Evolutionary conservation across 2,329 filamentous ascomycete species (phyloP).

Genomic region (Botrytis porri): DNA sequence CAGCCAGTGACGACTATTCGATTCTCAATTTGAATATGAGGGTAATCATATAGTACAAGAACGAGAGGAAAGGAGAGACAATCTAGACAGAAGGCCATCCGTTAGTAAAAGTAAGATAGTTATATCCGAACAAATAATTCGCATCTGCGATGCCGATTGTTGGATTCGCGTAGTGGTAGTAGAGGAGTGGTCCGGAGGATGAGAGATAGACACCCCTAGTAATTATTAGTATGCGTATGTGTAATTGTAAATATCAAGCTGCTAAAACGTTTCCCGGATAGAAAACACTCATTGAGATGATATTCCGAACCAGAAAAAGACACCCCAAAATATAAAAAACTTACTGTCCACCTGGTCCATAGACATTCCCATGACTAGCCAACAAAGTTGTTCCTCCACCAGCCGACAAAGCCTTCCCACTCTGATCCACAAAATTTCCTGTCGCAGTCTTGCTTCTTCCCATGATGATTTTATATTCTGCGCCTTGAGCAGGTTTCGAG

Average conservation of each 20-base stretch:
- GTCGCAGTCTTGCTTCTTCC: conserved; percentile 63
- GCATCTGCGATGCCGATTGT: conserved; percentile 49
- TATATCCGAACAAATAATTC: conserved; percentile 46
- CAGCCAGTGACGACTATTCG: background rate
- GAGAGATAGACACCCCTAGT: conserved; percentile 14
- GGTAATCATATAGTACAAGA: background rate
- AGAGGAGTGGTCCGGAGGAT: conserved; percentile 40
- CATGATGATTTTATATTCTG: conserved; percentile 33
- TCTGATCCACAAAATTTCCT: conserved; percentile 55
- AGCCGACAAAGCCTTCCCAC: conserved; percentile 50
- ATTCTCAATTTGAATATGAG: background rate
- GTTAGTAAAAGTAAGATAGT: conserved; percentile 41
- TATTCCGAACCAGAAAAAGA: too few species aligned
- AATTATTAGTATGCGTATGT: conserved; percentile 34
- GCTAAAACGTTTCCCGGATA: too few species aligned
- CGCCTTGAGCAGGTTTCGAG: conserved; percentile 45
- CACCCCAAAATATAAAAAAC: conserved; percentile 17
- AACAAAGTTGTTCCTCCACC: conserved; percentile 62
- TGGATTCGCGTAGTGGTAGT: conserved; percentile 60
- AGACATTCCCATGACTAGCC: conserved; percentile 56
- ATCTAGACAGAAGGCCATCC: conserved; percentile 44
- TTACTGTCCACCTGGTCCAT: conserved; percentile 62
- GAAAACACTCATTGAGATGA: too few species aligned
- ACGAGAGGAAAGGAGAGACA: background rate
- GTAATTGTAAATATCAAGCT: too few species aligned